These are phyloP conservation scores for Suhomyces maxii DNA, from an alignment of 1,139 yeast species.

Conservation along the genomic window DNA sequence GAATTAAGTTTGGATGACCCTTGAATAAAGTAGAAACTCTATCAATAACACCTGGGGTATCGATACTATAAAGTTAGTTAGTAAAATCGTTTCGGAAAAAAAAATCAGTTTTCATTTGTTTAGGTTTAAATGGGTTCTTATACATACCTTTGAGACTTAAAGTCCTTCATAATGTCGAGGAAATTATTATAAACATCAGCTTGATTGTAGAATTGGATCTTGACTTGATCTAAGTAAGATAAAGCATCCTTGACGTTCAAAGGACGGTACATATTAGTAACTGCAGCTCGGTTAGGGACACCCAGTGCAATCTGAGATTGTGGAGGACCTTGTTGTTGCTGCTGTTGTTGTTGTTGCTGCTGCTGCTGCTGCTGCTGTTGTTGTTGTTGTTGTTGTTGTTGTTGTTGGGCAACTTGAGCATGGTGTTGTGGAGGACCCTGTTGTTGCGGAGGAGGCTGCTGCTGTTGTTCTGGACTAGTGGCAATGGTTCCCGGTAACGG, in stretches of 20 bases:
- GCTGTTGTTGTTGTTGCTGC: slow-evolving; percentile 11
- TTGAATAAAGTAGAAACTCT: slow-evolving; percentile 86
- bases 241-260: slow-evolving; percentile 94
- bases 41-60: slow-evolving; percentile 97
- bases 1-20: slow-evolving; percentile 91
- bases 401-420: slow-evolving; percentile 15
- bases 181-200: slow-evolving; percentile 96
- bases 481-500: slow-evolving; percentile 25
- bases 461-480: slow-evolving; percentile 16
- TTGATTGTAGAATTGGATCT: slow-evolving; percentile 85
- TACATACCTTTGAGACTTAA: slow-evolving; percentile 79
- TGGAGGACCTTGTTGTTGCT: slow-evolving; percentile 15
- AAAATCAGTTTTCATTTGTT: too few species aligned
- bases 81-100: too few species aligned
- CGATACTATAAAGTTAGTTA: slow-evolving; percentile 51
- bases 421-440: slow-evolving; percentile 11
- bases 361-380: slow-evolving; percentile 13
- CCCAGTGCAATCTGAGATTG: slow-evolving; percentile 26
- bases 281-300: slow-evolving; percentile 45
- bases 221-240: slow-evolving; percentile 92
- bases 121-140: neutral
- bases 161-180: slow-evolving; percentile 96
- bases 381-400: slow-evolving; percentile 15
- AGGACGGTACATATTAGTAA: slow-evolving; percentile 69
- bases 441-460: slow-evolving; percentile 20